Percentiles rank a stretch among this genome's conserved stretches.
Evolutionary conservation across 768 basidiomycete species (phyloP).

Genomic region (Crassisporium funariophilum): DNA sequence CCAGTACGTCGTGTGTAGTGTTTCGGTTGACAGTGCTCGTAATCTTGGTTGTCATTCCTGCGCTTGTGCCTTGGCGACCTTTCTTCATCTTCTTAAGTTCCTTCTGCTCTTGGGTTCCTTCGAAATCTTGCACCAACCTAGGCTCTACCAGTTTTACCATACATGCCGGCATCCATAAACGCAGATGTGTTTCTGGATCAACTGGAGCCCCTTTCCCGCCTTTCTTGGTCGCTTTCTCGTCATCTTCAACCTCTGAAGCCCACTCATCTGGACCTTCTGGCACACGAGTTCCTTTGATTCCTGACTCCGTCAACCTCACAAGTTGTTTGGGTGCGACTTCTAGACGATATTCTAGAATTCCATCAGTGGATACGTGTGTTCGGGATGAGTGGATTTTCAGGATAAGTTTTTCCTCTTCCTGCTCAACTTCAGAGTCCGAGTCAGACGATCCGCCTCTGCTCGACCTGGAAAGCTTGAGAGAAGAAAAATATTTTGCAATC

Average conservation of each 20-base stretch:
- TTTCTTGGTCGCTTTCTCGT: slow-evolving; percentile 45
- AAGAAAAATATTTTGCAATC: slow-evolving; percentile 58
- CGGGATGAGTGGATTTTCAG: slow-evolving; percentile 68
- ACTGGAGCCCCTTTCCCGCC: slow-evolving; percentile 38
- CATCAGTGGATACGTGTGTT: slow-evolving; percentile 70
- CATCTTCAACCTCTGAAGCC: slow-evolving; percentile 48
- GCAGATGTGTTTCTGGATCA: slow-evolving; percentile 56
- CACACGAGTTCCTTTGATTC: slow-evolving; percentile 62
- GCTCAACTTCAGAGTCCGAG: slow-evolving; percentile 35
- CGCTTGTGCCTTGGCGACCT: slow-evolving; percentile 20
- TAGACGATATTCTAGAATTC: slow-evolving; percentile 76
- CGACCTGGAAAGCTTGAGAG: slow-evolving; percentile 35
- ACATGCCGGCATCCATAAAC: slow-evolving; percentile 83
- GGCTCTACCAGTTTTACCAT: slow-evolving; percentile 75
- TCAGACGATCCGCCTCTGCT: slow-evolving; percentile 19
- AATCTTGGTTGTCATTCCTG: slow-evolving; percentile 18
- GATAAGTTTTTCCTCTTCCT: slow-evolving; percentile 48
- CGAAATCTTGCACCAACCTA: slow-evolving; percentile 60
- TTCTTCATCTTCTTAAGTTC: slow-evolving; percentile 52
- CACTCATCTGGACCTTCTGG: slow-evolving; percentile 51
- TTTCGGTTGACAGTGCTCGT: slow-evolving; percentile 9
- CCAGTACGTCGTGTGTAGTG: slow-evolving; percentile 2
- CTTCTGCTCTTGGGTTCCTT: slow-evolving; percentile 51
- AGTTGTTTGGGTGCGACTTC: slow-evolving; percentile 71
- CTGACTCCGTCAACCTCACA: slow-evolving; percentile 63